These are phyloP conservation scores for Paecilomyces variotii DNA, from an alignment of 2,329 filamentous ascomycete species.

Conservation along the genomic window DNA sequence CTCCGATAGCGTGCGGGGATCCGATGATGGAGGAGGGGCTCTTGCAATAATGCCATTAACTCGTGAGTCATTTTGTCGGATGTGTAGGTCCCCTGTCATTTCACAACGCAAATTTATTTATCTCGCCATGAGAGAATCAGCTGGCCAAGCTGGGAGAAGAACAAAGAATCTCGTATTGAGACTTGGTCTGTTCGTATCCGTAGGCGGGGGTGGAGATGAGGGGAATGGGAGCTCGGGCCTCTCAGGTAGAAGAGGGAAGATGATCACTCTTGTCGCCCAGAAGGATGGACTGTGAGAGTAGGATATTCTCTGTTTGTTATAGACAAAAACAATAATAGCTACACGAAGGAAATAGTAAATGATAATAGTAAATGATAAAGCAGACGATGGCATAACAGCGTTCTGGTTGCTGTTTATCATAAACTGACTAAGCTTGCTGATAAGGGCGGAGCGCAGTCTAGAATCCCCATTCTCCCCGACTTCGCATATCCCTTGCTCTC, in stretches of 20 bases:
- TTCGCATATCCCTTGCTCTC: background rate
- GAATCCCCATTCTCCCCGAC: background rate
- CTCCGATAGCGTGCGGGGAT: slow-evolving; percentile 6
- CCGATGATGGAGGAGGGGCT: background rate
- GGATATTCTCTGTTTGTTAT: background rate
- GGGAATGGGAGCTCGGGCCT: background rate
- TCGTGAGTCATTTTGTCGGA: background rate
- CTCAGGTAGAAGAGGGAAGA: background rate
- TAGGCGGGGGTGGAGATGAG: background rate
- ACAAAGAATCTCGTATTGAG: background rate
- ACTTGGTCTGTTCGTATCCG: background rate
- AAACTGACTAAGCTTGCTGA: background rate
- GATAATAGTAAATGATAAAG: too few species aligned
- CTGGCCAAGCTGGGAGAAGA: background rate
- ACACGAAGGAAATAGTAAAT: too few species aligned
- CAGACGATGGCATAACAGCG: too few species aligned
- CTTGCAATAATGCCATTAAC: background rate
- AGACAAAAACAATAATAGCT: too few species aligned
- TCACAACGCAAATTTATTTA: background rate
- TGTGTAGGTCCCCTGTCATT: background rate
- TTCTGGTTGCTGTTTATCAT: background rate
- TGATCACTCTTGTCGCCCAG: background rate
- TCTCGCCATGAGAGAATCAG: background rate
- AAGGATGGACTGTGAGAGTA: background rate
- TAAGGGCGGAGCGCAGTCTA: background rate